These are phyloP conservation scores for Phalaenopsis hybrid DNA, from an alignment of 116 monocot species.

Conservation along the genomic window DNA sequence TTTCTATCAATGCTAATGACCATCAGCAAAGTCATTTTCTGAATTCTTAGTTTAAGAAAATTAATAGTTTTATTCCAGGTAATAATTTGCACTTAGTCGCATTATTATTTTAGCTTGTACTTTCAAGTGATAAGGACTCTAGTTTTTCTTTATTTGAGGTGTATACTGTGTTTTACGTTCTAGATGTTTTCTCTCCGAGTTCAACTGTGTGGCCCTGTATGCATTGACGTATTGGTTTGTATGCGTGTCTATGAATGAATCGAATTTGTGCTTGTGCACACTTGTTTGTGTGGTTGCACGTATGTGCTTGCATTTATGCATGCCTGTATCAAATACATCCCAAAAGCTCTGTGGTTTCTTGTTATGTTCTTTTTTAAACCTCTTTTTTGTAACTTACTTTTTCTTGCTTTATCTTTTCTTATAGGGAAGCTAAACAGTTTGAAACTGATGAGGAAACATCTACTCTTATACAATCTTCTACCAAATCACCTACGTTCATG, in stretches of 20 bases:
- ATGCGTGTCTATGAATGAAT: neutral
- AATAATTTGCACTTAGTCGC: neutral
- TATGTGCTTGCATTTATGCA: neutral
- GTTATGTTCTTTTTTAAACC: neutral
- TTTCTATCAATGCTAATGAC: neutral
- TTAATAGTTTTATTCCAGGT: neutral
- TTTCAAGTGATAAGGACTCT: neutral
- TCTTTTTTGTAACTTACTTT: neutral
- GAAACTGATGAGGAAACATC: slow-evolving; percentile 32
- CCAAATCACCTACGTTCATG: slow-evolving; percentile 33
- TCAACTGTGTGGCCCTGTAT: neutral
- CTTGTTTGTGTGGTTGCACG: neutral
- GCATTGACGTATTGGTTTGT: neutral
- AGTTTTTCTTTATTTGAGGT: neutral
- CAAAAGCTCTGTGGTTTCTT: neutral
- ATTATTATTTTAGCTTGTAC: neutral
- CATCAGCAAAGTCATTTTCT: neutral
- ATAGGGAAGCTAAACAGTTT: slow-evolving; percentile 37
- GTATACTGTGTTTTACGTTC: neutral
- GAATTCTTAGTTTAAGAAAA: neutral
- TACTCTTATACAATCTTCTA: slow-evolving; percentile 27
- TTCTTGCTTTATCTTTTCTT: slow-evolving; percentile 9
- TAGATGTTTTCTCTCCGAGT: neutral
- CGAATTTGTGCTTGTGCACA: neutral
- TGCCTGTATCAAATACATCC: neutral